A percentile compares a stretch with the other conserved stretches of the same genome.
phyloP scores from a whole-genome alignment of 768 basidiomycete species.

The Trametes elegans region DNA sequence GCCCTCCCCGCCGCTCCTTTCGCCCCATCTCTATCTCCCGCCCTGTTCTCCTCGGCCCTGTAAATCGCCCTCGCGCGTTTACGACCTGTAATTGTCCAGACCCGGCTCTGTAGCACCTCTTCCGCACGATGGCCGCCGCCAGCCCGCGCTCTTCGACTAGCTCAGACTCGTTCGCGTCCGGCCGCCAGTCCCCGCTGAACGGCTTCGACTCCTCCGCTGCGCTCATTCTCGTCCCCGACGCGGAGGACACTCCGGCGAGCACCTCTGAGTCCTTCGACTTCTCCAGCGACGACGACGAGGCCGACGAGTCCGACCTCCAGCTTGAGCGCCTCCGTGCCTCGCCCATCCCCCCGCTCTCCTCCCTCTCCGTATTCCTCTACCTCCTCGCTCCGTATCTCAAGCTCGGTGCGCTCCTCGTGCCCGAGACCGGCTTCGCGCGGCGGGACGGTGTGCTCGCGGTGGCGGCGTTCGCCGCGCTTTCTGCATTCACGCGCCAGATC shows the following conservation, averaged over 20 bases:
- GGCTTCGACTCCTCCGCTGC: constrained; percentile 46
- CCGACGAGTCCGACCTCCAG: constrained; percentile 33
- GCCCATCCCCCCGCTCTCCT: constrained; percentile 52
- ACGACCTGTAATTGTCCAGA: constrained; percentile 1
- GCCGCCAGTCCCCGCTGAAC: constrained; percentile 23
- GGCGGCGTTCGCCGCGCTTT: constrained; percentile 51
- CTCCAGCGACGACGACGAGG: constrained; percentile 46
- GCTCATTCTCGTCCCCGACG: constrained; percentile 62
- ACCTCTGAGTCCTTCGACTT: constrained; percentile 34
- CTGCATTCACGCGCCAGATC: constrained; percentile 62
- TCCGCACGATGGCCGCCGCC: not conserved
- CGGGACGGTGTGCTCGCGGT: constrained; percentile 50
- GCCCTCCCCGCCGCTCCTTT: constrained; percentile 7
- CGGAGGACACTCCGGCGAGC: constrained; percentile 35
- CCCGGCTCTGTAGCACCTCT: not conserved
- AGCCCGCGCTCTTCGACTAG: constrained; percentile 24
- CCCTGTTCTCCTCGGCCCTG: not conserved
- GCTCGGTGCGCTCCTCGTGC: constrained; percentile 64
- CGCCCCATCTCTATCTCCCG: not conserved
- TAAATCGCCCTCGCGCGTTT: not conserved
- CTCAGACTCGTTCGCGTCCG: constrained; percentile 25
- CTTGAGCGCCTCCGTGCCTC: constrained; percentile 32
- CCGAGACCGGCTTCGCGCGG: constrained; percentile 47
- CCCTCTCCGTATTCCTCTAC: constrained; percentile 62
- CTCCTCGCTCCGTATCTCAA: constrained; percentile 68